Conservation (phyloP, 148 eudicot genomes). For the Talinum fruticosum region DNA sequence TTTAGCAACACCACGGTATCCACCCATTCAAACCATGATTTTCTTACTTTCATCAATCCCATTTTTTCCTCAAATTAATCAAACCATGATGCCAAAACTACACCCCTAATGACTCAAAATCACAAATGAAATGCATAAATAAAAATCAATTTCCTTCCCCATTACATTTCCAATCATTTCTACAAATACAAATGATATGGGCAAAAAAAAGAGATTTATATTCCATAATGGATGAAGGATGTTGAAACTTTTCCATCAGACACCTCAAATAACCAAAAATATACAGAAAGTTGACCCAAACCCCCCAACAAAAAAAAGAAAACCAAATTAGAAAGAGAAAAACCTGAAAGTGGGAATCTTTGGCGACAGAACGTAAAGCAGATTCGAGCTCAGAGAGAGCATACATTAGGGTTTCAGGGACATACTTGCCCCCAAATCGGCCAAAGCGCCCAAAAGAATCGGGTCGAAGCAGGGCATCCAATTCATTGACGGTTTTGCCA, state of each 20-base stretch:
- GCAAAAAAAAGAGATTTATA: too few species aligned
- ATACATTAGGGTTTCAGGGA: constrained; percentile 90
- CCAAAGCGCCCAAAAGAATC: constrained; percentile 93
- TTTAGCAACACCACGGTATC: background rate
- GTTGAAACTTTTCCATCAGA: background rate
- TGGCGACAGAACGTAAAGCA: constrained; percentile 54
- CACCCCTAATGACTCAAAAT: background rate
- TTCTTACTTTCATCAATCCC: too few species aligned
- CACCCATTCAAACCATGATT: too few species aligned
- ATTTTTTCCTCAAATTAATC: too few species aligned
- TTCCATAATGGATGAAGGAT: background rate
- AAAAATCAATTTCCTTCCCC: background rate
- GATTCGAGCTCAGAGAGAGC: constrained; percentile 83
- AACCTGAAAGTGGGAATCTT: constrained; percentile 76
- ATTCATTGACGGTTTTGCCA: constrained; percentile 13
- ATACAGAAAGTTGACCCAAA: background rate
- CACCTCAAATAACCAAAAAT: background rate
- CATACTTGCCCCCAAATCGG: constrained; percentile 86
- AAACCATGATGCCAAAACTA: too few species aligned
- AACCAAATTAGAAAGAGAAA: background rate
- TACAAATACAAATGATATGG: background rate
- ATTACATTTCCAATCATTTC: background rate
- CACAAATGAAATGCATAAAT: background rate
- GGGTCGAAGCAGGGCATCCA: constrained; percentile 43
- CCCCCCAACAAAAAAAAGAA: background rate